Conservation (phyloP, 2,329 filamentous ascomycete genomes). For the Tolypocladium cylindrosporum region DNA sequence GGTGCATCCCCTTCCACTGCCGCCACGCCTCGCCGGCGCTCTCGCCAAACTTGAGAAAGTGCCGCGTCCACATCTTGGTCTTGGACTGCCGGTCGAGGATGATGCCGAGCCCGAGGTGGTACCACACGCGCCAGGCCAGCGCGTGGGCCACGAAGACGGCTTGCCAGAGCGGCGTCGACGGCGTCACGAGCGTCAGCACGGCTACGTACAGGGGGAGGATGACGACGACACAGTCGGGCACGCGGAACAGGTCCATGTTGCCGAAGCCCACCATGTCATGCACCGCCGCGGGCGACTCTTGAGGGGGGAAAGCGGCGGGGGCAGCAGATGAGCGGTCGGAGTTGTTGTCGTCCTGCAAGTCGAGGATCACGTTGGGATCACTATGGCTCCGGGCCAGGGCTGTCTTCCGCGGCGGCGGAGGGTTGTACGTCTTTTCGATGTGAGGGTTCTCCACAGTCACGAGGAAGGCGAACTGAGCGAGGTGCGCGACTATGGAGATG, state of each 20-base stretch:
- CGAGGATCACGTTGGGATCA: slow-evolving; percentile 16
- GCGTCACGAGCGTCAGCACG: slow-evolving; percentile 63
- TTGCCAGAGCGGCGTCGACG: slow-evolving; percentile 66
- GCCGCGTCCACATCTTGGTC: slow-evolving; percentile 88
- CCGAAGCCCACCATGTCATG: slow-evolving; percentile 75
- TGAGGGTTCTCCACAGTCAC: slow-evolving; percentile 91
- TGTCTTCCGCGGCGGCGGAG: slow-evolving; percentile 64
- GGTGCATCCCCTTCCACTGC: slow-evolving; percentile 95
- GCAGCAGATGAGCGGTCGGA: slow-evolving; percentile 14
- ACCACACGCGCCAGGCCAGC: slow-evolving; percentile 80
- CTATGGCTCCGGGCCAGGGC: slow-evolving; percentile 23
- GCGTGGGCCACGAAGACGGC: slow-evolving; percentile 75
- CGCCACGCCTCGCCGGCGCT: slow-evolving; percentile 86
- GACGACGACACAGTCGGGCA: slow-evolving; percentile 72
- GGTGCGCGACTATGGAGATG: slow-evolving; percentile 91
- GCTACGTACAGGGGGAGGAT: slow-evolving; percentile 69
- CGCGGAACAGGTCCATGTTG: slow-evolving; percentile 83
- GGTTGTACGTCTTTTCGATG: slow-evolving; percentile 96
- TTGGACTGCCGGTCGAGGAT: slow-evolving; percentile 80
- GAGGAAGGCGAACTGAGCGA: slow-evolving; percentile 89
- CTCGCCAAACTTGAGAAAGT: slow-evolving; percentile 96
- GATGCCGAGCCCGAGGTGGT: slow-evolving; percentile 75
- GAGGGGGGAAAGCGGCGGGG: slow-evolving; percentile 7
- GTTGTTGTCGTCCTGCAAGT: slow-evolving; percentile 10
- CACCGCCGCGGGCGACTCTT: slow-evolving; percentile 50